These are phyloP conservation scores for Irpex rosettiformis DNA, from an alignment of 1,284 basidiomycete genomes.

Conservation along the genomic window DNA sequence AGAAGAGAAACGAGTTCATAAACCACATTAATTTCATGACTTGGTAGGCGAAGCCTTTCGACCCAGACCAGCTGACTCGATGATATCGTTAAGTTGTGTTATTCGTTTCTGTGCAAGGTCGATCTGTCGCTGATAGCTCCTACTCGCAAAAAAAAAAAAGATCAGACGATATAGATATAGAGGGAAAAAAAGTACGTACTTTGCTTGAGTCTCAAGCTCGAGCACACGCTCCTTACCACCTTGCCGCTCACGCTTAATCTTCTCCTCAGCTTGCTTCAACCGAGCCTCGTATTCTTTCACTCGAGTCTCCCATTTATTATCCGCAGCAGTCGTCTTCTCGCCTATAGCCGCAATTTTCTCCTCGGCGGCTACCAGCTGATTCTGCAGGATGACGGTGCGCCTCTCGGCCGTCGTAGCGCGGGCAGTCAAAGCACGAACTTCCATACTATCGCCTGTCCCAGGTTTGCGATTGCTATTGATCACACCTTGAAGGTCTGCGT, in stretches of 20 bases:
- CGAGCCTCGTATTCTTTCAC: slow-evolving; percentile 89
- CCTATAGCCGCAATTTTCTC: slow-evolving; percentile 76
- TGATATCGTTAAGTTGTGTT: slow-evolving; percentile 61
- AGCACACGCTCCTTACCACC: slow-evolving; percentile 84
- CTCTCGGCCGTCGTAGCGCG: slow-evolving; percentile 82
- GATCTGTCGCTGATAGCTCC: slow-evolving; percentile 65
- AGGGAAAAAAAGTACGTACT: slow-evolving; percentile 40
- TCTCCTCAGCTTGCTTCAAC: slow-evolving; percentile 85
- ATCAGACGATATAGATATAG: slow-evolving; percentile 8
- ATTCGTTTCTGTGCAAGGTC: slow-evolving; percentile 70
- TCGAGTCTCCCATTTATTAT: slow-evolving; percentile 88
- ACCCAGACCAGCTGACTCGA: slow-evolving; percentile 39
- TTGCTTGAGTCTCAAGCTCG: slow-evolving; percentile 69
- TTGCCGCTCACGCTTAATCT: slow-evolving; percentile 91
- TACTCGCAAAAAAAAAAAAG: slow-evolving; percentile 24
- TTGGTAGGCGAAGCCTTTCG: slow-evolving; percentile 28
- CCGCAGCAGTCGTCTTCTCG: slow-evolving; percentile 65
- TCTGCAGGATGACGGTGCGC: slow-evolving; percentile 74
- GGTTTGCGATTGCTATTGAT: slow-evolving; percentile 66
- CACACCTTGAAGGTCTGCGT: slow-evolving; percentile 75
- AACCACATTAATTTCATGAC: neutral
- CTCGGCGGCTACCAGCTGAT: slow-evolving; percentile 80
- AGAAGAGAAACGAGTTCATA: slow-evolving; percentile 2
- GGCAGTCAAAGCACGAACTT: slow-evolving; percentile 67
- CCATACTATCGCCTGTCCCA: slow-evolving; percentile 63